phyloP scores from a whole-genome alignment of 495 filamentous ascomycete species.

The Glonium stellatum region DNA sequence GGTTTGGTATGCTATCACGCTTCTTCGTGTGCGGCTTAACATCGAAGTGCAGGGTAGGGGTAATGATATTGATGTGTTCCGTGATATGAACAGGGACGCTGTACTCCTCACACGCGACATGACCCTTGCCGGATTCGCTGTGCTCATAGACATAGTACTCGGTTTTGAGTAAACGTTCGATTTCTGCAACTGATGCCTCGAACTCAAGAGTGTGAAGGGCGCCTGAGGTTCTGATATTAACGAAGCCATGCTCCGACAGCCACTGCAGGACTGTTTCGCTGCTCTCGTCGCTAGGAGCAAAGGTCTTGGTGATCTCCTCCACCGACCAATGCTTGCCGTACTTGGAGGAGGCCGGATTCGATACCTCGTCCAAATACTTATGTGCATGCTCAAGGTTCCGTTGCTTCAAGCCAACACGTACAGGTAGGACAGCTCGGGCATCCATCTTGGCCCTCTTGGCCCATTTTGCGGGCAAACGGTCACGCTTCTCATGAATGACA shows the following conservation, averaged over 20 bases:
- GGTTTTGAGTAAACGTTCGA: conserved; percentile 51
- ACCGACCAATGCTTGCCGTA: conserved; percentile 21
- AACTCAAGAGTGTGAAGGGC: conserved; percentile 49
- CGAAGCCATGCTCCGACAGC: conserved; percentile 47
- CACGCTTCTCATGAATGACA: conserved; percentile 31
- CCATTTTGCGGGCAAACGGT: conserved; percentile 21
- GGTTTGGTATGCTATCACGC: conserved; percentile 12
- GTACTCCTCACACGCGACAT: conserved; percentile 44
- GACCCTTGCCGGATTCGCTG: conserved; percentile 37
- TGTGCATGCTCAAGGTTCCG: conserved; percentile 18
- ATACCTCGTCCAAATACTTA: conserved; percentile 12
- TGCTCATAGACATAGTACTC: conserved; percentile 55
- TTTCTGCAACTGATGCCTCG: conserved; percentile 46
- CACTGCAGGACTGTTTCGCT: conserved; percentile 33
- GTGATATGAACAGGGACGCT: conserved; percentile 29
- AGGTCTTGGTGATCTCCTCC: conserved; percentile 20
- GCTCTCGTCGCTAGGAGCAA: conserved; percentile 15
- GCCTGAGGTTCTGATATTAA: conserved; percentile 22
- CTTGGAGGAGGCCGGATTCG: conserved; percentile 22
- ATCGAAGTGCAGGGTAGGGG: conserved; percentile 34
- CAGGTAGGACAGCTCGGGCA: conserved; percentile 14
- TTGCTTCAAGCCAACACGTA: conserved; percentile 22
- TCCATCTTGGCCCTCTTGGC: conserved; percentile 19
- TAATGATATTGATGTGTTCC: conserved; percentile 35
- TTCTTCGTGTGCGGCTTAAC: conserved; percentile 27